Evolutionary conservation across 305 asterid species (phyloP).

Genomic region (Fraxinus dipetala): DNA sequence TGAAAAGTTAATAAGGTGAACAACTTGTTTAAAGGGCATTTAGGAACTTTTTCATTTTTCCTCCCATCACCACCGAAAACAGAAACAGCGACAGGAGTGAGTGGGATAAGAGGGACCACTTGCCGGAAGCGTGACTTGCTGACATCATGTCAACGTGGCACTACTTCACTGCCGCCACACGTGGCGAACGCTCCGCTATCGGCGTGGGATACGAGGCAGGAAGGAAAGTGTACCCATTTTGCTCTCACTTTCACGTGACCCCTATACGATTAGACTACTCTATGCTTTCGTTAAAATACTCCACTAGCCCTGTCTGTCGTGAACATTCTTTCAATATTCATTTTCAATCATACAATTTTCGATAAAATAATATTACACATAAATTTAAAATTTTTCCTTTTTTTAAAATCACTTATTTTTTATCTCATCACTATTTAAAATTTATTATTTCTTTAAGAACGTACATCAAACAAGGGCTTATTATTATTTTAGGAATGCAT

Average conservation of each 20-base stretch:
- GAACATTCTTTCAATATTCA: too few relatives aligned
- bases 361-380: too few relatives aligned
- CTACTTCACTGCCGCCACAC: slow-evolving; percentile 17
- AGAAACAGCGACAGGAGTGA: slow-evolving; percentile 11
- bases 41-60: not conserved
- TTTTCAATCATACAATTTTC: too few relatives aligned
- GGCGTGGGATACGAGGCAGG: not conserved
- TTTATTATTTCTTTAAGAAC: too few relatives aligned
- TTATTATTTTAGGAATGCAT: too few relatives aligned
- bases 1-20: not conserved
- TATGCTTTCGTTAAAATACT: not conserved
- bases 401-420: too few relatives aligned
- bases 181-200: slow-evolving; percentile 19
- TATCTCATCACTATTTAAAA: too few relatives aligned
- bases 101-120: slow-evolving; percentile 26
- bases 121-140: slow-evolving; percentile 24
- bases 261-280: not conserved
- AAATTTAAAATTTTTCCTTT: too few relatives aligned
- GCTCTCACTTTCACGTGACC: slow-evolving; percentile 24
- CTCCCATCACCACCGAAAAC: not conserved
- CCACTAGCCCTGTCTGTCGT: not conserved
- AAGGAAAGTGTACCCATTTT: not conserved
- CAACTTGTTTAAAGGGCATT: not conserved
- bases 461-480: too few relatives aligned
- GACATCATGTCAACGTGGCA: slow-evolving; percentile 17